Evolutionary conservation across 2,329 filamentous ascomycete species (phyloP).

Genomic region (Leptographium flavum): DNA sequence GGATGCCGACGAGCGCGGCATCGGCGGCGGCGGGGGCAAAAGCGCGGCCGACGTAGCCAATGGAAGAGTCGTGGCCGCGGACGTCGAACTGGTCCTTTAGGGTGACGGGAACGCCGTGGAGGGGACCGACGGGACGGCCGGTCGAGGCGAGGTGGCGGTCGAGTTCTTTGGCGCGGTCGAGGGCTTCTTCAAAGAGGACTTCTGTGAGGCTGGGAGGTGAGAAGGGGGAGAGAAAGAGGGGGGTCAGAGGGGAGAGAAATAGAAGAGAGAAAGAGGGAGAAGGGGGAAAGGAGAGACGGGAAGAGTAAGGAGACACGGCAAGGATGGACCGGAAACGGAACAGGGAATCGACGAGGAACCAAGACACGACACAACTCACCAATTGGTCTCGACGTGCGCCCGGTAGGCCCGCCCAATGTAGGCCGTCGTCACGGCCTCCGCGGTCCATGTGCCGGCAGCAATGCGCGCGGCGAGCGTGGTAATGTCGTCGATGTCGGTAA

Average conservation of each 20-base stretch:
- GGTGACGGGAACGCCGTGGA: slow-evolving; percentile 27
- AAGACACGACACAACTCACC: neutral
- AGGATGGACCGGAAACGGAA: no score
- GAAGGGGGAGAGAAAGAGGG: no score
- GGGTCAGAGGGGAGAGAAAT: neutral
- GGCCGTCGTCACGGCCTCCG: neutral
- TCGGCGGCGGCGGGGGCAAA: slow-evolving; percentile 1
- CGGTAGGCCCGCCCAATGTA: slow-evolving; percentile 18
- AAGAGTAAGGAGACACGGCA: no score
- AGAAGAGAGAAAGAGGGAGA: no score
- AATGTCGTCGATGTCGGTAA: neutral
- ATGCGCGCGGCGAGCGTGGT: neutral
- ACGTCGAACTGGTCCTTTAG: slow-evolving; percentile 19
- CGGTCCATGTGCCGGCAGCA: neutral
- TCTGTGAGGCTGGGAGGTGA: slow-evolving; percentile 22
- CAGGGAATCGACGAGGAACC: no score
- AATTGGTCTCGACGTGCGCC: slow-evolving; percentile 2
- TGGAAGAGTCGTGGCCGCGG: slow-evolving; percentile 4
- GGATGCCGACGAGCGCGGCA: slow-evolving; percentile 11
- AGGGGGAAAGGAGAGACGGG: no score
- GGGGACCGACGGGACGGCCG: slow-evolving; percentile 17
- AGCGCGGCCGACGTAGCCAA: slow-evolving; percentile 21
- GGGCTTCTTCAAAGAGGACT: slow-evolving; percentile 19
- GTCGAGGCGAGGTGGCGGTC: slow-evolving; percentile 16
- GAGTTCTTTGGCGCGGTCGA: slow-evolving; percentile 17